phyloP scores from a whole-genome alignment of 495 filamentous ascomycete genomes.

The Penicillium argentinense region DNA sequence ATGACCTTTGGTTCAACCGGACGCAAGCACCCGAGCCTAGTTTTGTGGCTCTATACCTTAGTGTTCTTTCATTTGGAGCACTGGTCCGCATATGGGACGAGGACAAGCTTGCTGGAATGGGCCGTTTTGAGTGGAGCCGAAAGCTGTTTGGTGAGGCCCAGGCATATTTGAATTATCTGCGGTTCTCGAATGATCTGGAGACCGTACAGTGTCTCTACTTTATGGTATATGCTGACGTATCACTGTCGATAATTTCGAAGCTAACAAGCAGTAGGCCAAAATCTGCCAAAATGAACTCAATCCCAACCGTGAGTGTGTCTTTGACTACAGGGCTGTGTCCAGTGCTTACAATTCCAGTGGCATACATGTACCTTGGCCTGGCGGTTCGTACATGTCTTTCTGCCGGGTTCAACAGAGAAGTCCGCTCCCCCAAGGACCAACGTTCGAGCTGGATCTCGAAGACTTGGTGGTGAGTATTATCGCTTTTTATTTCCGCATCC shows the following conservation, averaged over 20 bases:
- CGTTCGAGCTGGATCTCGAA: slow-evolving; percentile 42
- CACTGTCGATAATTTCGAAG: too few species aligned
- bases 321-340: background rate
- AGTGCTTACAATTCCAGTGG: slow-evolving; percentile 28
- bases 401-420: slow-evolving; percentile 42
- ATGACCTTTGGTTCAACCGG: slow-evolving; percentile 38
- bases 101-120: slow-evolving; percentile 32
- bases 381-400: slow-evolving; percentile 43
- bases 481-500: background rate
- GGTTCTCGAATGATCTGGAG: slow-evolving; percentile 42
- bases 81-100: slow-evolving; percentile 43
- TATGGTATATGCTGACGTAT: slow-evolving; percentile 30
- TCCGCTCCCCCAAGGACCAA: slow-evolving; percentile 32
- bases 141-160: slow-evolving; percentile 45
- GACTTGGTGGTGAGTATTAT: slow-evolving; percentile 41
- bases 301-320: slow-evolving; percentile 32
- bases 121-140: slow-evolving; percentile 43
- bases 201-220: slow-evolving; percentile 43
- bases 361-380: slow-evolving; percentile 46
- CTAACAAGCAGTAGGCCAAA: slow-evolving; percentile 31
- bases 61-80: slow-evolving; percentile 39
- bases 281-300: slow-evolving; percentile 46
- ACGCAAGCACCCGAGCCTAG: slow-evolving; percentile 32
- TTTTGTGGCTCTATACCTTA: slow-evolving; percentile 42
- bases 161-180: slow-evolving; percentile 34